phyloP scores from a whole-genome alignment of 345 rosid species.

The Gossypium raimondii region DNA sequence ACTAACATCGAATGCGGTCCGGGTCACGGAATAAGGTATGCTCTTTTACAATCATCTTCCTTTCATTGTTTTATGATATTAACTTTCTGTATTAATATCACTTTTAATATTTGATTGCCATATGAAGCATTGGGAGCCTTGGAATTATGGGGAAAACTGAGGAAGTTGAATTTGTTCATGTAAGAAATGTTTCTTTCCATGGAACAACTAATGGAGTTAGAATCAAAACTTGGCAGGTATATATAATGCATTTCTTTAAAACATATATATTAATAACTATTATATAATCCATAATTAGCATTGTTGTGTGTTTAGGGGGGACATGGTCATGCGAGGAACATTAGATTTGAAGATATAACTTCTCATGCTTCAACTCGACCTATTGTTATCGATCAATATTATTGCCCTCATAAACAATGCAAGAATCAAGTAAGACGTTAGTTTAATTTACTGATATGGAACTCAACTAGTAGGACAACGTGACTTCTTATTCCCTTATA shows the following conservation, averaged over 20 bases:
- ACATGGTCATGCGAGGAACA: background rate
- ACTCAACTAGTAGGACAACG: too few species aligned
- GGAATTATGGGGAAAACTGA: background rate
- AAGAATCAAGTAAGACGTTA: background rate
- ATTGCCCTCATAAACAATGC: background rate
- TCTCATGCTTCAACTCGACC: background rate
- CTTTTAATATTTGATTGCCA: background rate
- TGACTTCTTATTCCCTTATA: too few species aligned
- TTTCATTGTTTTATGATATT: background rate
- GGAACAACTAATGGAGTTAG: too few species aligned
- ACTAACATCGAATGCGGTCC: background rate
- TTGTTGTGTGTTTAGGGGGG: too few species aligned
- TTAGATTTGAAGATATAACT: background rate
- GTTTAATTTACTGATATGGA: too few species aligned
- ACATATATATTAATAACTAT: too few species aligned
- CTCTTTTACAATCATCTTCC: background rate
- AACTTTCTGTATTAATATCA: background rate
- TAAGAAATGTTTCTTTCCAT: background rate
- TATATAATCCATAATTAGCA: too few species aligned
- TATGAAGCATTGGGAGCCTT: background rate
- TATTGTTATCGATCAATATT: background rate
- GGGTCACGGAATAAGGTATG: background rate
- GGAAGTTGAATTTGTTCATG: background rate
- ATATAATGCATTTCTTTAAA: too few species aligned
- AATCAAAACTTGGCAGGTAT: too few species aligned